phyloP scores from a whole-genome alignment of 148 eudicot genomes.

The Rhododendron ferrugineum region DNA sequence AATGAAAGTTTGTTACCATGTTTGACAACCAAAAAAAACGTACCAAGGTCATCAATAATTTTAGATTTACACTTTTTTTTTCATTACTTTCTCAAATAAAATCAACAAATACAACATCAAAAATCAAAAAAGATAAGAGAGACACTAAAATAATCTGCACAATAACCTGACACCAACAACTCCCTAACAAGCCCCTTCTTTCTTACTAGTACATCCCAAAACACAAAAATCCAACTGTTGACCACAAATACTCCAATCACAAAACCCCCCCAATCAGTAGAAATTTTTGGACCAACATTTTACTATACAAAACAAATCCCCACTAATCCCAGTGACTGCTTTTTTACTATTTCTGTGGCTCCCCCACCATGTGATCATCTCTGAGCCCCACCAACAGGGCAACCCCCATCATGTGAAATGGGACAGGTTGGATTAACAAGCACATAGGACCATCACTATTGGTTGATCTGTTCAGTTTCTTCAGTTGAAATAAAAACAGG shows the following conservation, averaged over 20 bases:
- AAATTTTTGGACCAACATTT: neutral
- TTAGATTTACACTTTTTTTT: neutral
- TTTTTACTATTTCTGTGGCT: neutral
- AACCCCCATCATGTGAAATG: slow-evolving; percentile 16
- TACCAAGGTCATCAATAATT: neutral
- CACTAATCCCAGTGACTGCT: slow-evolving; percentile 6
- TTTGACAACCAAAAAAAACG: neutral
- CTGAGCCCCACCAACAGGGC: slow-evolving; percentile 10
- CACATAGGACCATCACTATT: neutral
- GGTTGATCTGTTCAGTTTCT: neutral
- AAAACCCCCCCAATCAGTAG: neutral
- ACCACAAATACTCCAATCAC: neutral
- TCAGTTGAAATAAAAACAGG: neutral
- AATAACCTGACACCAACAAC: neutral
- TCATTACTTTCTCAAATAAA: neutral
- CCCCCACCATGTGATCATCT: slow-evolving; percentile 21
- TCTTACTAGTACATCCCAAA: neutral
- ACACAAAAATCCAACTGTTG: neutral
- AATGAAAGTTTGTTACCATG: too few relatives aligned
- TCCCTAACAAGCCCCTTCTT: neutral
- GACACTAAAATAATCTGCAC: neutral
- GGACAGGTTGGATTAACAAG: neutral
- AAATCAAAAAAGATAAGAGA: neutral
- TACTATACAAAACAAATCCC: neutral
- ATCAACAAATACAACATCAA: neutral